Evolutionary conservation across 331 rosid species (phyloP), one percentile per base, ranked within the genome.

Genomic region (Erythrophleum ivorense): DNA sequence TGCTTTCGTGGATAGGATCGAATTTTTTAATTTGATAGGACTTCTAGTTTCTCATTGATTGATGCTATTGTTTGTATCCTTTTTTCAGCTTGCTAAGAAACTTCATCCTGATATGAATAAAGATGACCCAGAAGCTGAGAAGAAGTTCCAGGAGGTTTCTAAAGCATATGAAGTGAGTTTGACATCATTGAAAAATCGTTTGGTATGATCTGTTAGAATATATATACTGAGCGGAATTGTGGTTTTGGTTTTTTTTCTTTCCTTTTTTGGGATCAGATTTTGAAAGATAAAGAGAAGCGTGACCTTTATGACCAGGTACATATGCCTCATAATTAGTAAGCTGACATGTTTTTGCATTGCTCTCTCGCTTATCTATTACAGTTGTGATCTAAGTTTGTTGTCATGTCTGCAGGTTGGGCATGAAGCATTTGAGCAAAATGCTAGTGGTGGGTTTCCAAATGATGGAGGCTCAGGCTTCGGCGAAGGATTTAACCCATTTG

Each of bases 31-130:
- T 59, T 74, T 9, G 10, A 15, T 3, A n/a, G 1, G 55, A 50
- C 8, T 67, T 46, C 15, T 54, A 10, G 18, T 16, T 64, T 62
- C 55, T 29, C 50, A 29, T 9, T 49, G 63, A 15, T 71, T 77
- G 41, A 70, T 78, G 14, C 71, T 15, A 74, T 58, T 73, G 49
- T 69, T 2, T 68, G 67, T 78, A 57, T 33, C 58, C 53, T 31
- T 87, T 73, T 64, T 75, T 63, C 87, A 92, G 97, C 97, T 94
- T 58, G 98, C 97, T 33, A 94, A 94, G 85, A 83, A 88, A 87
- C 94, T 94, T 43, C 98, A 91, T 89, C 98, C 98, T 71, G 98
- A 92, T 69, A 91, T 93, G 80, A 94, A 94, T 63, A 94, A 94
- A 85, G 88, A 86, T 6, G 97, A 94, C 80, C 92, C 98, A 0